phyloP scores from a whole-genome alignment of 2,329 filamentous ascomycete genomes.

The Ophiostoma angusticollis region DNA sequence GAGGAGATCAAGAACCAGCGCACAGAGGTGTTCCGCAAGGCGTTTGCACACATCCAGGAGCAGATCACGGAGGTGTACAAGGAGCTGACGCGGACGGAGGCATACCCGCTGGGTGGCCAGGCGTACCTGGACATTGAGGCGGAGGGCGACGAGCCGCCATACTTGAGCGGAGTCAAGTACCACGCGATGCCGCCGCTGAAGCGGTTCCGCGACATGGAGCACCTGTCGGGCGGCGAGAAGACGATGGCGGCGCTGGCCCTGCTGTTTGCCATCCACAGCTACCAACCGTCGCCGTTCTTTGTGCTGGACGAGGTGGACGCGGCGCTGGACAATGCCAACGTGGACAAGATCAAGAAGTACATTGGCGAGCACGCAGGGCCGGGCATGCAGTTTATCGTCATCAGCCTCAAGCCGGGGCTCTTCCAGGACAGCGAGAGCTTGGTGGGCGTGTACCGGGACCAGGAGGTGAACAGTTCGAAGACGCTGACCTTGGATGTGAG shows the following conservation, averaged over 20 bases:
- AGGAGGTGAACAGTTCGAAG: conserved; percentile 82
- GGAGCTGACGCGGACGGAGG: conserved; percentile 77
- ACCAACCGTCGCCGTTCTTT: conserved; percentile 92
- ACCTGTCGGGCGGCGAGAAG: conserved; percentile 93
- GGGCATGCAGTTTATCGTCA: conserved; percentile 98
- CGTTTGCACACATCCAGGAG: conserved; percentile 87
- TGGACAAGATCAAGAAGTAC: conserved; percentile 91
- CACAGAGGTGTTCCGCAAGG: conserved; percentile 86
- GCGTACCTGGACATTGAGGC: conserved; percentile 84
- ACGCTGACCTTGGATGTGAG: conserved; percentile 92
- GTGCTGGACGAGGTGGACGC: conserved; percentile 97
- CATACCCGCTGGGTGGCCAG: conserved; percentile 86
- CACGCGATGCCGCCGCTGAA: conserved; percentile 98
- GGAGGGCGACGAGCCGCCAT: conserved; percentile 80
- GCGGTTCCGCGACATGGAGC: conserved; percentile 98
- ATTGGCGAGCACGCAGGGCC: conserved; percentile 87
- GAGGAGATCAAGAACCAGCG: conserved; percentile 69
- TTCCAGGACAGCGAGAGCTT: conserved; percentile 95
- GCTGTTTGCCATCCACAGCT: conserved; percentile 91
- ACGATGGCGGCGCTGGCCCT: conserved; percentile 97
- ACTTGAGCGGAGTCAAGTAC: conserved; percentile 92
- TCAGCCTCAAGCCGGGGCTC: conserved; percentile 85
- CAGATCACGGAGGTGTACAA: conserved; percentile 92
- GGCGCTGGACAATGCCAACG: conserved; percentile 94
- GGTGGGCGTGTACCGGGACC: conserved; percentile 91